Evolutionary conservation across 2,329 filamentous ascomycete species (phyloP).

Genomic region (Colletotrichum ledebouriae): DNA sequence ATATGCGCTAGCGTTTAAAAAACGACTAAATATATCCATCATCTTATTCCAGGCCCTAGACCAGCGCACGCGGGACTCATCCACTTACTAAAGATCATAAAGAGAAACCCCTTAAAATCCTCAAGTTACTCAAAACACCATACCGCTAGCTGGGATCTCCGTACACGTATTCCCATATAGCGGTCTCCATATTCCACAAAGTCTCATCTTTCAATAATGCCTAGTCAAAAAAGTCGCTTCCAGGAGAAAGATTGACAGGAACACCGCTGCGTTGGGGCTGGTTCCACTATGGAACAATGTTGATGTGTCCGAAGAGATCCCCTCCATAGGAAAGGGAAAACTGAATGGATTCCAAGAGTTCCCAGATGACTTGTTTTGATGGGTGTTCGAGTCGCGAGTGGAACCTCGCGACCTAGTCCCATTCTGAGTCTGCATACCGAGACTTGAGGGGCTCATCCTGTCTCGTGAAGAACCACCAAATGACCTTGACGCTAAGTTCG

Average conservation of each 20-base stretch:
- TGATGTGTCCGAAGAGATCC: background rate
- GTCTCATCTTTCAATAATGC: conserved; percentile 43
- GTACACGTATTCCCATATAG: conserved; percentile 43
- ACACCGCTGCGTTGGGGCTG: background rate
- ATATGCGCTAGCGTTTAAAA: too few species aligned
- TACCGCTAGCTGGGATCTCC: conserved; percentile 31
- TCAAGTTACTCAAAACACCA: conserved; percentile 9
- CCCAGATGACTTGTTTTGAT: background rate
- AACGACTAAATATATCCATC: too few species aligned
- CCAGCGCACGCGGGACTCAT: too few species aligned
- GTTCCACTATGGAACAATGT: background rate
- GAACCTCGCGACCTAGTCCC: too few species aligned
- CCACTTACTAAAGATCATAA: too few species aligned
- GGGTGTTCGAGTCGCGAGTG: too few species aligned
- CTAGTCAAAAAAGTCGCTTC: conserved; percentile 29
- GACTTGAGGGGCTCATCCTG: background rate
- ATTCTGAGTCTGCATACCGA: too few species aligned
- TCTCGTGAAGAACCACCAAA: background rate
- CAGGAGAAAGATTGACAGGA: conserved; percentile 10
- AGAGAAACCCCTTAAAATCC: background rate
- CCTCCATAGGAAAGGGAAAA: background rate
- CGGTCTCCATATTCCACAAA: conserved; percentile 43
- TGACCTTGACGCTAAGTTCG: background rate
- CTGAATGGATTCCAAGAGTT: background rate
- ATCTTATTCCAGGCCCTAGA: too few species aligned